Evolutionary conservation across 805 yeast species (phyloP).

Genomic region (Metschnikowia kofuensis): DNA sequence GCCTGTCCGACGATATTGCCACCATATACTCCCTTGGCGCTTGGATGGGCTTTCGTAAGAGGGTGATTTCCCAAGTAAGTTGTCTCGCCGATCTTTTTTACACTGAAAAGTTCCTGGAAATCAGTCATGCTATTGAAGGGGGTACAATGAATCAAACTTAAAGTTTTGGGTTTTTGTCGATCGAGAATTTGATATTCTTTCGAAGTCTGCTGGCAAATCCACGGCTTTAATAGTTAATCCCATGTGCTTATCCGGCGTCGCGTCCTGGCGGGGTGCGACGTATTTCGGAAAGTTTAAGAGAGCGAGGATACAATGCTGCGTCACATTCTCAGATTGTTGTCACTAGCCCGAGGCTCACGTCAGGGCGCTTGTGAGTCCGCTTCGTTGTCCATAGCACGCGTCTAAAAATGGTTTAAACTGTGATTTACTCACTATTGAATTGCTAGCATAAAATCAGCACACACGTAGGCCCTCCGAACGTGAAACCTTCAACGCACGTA

Average conservation of each 20-base stretch:
- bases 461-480: no score
- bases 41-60: constrained; percentile 27
- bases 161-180: background rate
- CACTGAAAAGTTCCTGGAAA: constrained; percentile 12
- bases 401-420: no score
- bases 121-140: constrained; percentile 5
- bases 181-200: background rate
- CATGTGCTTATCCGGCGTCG: background rate
- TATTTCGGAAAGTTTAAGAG: constrained; percentile 1
- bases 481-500: no score
- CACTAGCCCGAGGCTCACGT: background rate
- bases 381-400: no score
- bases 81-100: constrained; percentile 3
- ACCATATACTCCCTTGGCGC: constrained; percentile 38
- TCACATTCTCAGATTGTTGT: background rate
- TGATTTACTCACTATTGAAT: no score
- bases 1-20: constrained; percentile 39
- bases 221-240: background rate
- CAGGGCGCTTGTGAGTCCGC: no score
- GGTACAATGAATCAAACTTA: no score
- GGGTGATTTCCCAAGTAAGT: constrained; percentile 12
- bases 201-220: background rate
- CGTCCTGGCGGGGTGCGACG: background rate
- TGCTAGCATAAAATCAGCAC: no score
- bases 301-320: background rate